A percentile compares a stretch with the other conserved stretches of the same genome.
These are phyloP conservation scores for Calocera viscosa DNA, from an alignment of 768 basidiomycete genomes.

Conservation along the genomic window DNA sequence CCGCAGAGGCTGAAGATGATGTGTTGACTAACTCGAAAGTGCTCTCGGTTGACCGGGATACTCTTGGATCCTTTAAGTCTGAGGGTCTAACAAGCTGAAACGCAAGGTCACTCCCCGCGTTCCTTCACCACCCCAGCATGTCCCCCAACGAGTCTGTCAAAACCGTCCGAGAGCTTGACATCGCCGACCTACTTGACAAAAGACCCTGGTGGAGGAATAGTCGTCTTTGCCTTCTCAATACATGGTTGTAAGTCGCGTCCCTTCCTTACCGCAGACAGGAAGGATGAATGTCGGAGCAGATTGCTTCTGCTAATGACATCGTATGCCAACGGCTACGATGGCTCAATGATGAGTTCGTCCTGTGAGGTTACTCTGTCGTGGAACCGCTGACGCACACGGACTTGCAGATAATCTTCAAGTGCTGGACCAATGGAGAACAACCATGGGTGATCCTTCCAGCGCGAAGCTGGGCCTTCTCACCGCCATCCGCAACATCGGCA, in stretches of 20 bases:
- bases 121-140: neutral
- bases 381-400: no score
- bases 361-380: no score
- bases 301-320: constrained; percentile 8
- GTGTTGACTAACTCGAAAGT: no score
- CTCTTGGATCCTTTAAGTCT: no score
- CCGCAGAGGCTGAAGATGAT: no score
- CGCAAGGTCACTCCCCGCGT: neutral
- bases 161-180: neutral
- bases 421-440: constrained; percentile 14
- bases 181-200: neutral
- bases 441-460: constrained; percentile 18
- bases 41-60: no score
- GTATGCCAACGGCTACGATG: constrained; percentile 11
- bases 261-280: neutral
- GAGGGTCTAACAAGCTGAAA: neutral
- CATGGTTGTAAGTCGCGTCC: neutral
- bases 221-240: neutral
- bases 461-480: constrained; percentile 18
- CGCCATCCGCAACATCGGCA: constrained; percentile 13
- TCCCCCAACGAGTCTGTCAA: neutral
- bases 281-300: neutral
- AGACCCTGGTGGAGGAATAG: neutral
- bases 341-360: constrained; percentile 14
- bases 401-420: constrained; percentile 17